phyloP scores from a whole-genome alignment of 2,329 filamentous ascomycete species.

The Beauveria sp. region DNA sequence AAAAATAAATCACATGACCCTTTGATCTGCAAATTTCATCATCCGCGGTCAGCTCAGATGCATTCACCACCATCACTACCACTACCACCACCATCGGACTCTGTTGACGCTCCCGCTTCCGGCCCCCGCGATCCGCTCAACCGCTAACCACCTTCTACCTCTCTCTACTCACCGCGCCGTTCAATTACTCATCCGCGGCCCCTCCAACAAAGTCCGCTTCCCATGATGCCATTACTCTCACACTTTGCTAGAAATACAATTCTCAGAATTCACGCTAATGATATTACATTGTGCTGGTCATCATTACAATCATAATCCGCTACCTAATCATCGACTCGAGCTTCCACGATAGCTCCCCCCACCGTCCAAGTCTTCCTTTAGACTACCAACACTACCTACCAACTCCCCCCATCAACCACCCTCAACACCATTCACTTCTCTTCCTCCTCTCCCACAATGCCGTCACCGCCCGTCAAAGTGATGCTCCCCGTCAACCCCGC shows the following conservation, averaged over 20 bases:
- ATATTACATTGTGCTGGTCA: neutral
- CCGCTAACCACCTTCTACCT: neutral
- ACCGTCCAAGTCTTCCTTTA: neutral
- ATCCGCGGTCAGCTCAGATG: no score
- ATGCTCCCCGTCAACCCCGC: slow-evolving; percentile 39
- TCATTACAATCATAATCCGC: neutral
- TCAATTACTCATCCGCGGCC: slow-evolving; percentile 1
- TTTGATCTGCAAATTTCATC: no score
- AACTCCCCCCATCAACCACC: neutral
- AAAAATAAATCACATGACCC: no score
- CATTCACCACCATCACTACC: neutral
- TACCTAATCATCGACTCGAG: neutral
- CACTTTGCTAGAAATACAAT: neutral
- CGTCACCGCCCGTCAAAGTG: slow-evolving; percentile 18
- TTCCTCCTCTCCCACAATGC: neutral
- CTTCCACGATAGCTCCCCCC: neutral
- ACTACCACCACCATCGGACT: neutral
- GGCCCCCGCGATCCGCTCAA: neutral
- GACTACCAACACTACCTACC: no score
- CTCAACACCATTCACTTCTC: neutral
- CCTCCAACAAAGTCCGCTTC: neutral
- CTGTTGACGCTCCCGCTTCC: neutral
- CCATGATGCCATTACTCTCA: neutral
- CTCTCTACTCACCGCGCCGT: neutral
- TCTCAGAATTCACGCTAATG: neutral